Base-by-base conservation (phyloP, 768 basidiomycete species). In the Kwoniella sp. region DNA sequence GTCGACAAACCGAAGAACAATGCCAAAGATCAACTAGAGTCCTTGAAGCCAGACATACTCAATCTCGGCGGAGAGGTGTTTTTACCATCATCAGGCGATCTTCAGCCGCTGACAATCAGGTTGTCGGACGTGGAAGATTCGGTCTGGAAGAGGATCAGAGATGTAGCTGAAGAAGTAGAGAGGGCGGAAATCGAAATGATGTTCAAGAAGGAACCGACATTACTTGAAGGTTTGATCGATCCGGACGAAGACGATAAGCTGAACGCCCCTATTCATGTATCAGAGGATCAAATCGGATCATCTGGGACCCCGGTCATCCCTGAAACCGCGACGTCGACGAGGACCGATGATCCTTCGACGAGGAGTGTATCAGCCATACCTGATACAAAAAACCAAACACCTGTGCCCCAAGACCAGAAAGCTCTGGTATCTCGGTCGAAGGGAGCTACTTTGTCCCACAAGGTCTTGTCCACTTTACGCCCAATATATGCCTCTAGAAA, bases 31-130 rank as follows among this genome's bases (percentile, higher is more conserved):
- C 13, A 27, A 7, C 7, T 10, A 24, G 2, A 9, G 48, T 21
- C 65, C 13, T 12, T 3, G 5, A 54, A 59, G 44, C 60, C 63
- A 1, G 33, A 48, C 6, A 30, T 72, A 17, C 61, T 72, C 2
- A 73, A 74, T 54, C 65, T 77, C 1, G 68, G 56, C 4, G 37
- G 65, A 0, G 44, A 62, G 17, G 64, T 67, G 19, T 67, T 72
- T 40, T 19, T 69, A 10, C 75, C 75, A n/a, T 7, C 24, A 9
- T 54, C 63, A 24, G 69, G 67, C 0, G 40, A 57, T 22, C 48
- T 77, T 3, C 62, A 66, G 27, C 64, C 75, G 2, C 60, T 72
- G 21, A 72, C 75, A 0, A 74, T 77, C 25, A 56, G 71, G 2
- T 60, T 77, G 19, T 30, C 21, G 2, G 72, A 57, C 2, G 44